phyloP scores from a whole-genome alignment of 2,329 filamentous ascomycete genomes.

The Epichloe festucae region DNA sequence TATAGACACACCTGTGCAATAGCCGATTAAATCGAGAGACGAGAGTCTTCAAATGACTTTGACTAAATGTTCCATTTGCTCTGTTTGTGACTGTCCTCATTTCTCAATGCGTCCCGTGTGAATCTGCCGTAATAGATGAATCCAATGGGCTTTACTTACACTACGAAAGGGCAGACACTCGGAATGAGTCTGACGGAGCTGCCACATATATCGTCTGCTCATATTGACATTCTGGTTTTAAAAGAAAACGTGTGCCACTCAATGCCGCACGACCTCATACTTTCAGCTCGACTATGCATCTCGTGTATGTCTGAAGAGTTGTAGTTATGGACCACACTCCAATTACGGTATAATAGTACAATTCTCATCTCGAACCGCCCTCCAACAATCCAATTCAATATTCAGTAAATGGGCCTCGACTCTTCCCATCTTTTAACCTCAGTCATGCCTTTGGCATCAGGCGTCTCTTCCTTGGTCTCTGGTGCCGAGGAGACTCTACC shows the following conservation, averaged over 20 bases:
- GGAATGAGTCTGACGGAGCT: no score
- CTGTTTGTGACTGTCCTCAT: not conserved
- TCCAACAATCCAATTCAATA: not conserved
- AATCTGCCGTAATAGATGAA: no score
- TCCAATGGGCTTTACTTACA: no score
- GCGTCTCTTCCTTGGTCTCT: slow-evolving; percentile 25
- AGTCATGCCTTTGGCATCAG: slow-evolving; percentile 9
- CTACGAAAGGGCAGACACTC: no score
- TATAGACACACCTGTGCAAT: slow-evolving; percentile 49
- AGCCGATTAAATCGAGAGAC: slow-evolving; percentile 28
- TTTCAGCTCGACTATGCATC: no score
- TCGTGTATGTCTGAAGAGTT: not conserved
- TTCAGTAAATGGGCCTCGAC: slow-evolving; percentile 28
- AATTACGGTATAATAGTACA: slow-evolving; percentile 1
- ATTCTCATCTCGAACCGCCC: not conserved
- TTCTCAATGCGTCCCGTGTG: not conserved
- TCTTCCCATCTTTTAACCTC: slow-evolving; percentile 29
- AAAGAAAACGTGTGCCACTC: no score
- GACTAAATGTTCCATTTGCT: not conserved
- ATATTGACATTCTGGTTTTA: no score
- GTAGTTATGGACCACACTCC: not conserved
- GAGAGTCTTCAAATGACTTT: slow-evolving; percentile 1
- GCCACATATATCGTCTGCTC: no score
- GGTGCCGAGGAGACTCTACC: slow-evolving; percentile 35
- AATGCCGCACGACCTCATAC: no score